These are phyloP conservation scores for Arabidopsis suecica DNA, from an alignment of 345 rosid genomes.

Conservation along the genomic window DNA sequence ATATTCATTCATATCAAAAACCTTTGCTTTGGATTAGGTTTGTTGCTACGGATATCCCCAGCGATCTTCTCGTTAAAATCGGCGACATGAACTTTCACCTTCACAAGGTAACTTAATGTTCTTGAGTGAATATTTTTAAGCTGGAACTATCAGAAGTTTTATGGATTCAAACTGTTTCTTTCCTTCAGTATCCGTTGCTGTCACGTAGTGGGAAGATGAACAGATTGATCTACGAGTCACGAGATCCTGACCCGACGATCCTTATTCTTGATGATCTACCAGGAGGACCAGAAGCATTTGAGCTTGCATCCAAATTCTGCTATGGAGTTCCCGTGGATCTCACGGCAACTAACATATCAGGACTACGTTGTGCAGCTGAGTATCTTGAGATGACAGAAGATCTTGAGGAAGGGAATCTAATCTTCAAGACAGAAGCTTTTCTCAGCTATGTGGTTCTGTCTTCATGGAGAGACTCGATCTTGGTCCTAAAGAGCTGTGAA, in stretches of 20 bases:
- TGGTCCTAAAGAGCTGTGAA: constrained; percentile 89
- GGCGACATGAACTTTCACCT: constrained; percentile 80
- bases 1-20: background rate
- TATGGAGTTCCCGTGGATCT: constrained; percentile 94
- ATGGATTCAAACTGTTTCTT: constrained; percentile 7
- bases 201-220: constrained; percentile 95
- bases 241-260: constrained; percentile 61
- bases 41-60: constrained; percentile 92
- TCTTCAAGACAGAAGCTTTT: constrained; percentile 97
- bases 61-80: constrained; percentile 79
- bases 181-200: constrained; percentile 78
- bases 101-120: constrained; percentile 71
- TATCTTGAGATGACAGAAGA: constrained; percentile 99
- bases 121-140: constrained; percentile 1
- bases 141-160: background rate
- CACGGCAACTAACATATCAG: constrained; percentile 88
- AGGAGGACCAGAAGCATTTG: constrained; percentile 88
- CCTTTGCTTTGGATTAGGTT: constrained; percentile 54
- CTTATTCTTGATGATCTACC: constrained; percentile 77
- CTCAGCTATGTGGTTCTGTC: constrained; percentile 95
- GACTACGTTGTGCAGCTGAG: constrained; percentile 92
- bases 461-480: constrained; percentile 95
- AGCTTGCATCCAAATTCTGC: constrained; percentile 94
- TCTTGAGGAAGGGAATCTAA: constrained; percentile 94
- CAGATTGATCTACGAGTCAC: constrained; percentile 80